Evolutionary conservation across 371 early-diverging fungal genomes (phyloP).

Genomic region (Massospora cicadina): DNA sequence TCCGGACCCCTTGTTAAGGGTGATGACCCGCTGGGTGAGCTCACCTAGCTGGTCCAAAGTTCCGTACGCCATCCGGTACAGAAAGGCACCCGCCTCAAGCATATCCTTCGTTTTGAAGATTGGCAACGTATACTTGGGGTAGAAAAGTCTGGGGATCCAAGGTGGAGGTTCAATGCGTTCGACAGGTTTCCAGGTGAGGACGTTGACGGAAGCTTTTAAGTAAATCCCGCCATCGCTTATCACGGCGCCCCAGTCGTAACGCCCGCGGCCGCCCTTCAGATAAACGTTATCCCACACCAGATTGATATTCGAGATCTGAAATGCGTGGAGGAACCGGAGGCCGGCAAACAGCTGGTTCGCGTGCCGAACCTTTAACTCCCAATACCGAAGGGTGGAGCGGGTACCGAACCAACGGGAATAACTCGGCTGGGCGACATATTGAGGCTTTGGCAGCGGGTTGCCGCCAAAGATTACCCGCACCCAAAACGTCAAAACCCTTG

Average conservation of each 20-base stretch:
- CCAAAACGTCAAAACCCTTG: too few species aligned
- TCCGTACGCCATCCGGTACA: constrained; percentile 7
- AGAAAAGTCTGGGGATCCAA: constrained; percentile 1
- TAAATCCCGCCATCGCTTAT: not conserved
- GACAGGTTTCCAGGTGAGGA: constrained; percentile 2
- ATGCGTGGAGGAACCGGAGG: not conserved
- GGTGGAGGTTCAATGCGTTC: not conserved
- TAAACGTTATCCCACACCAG: not conserved
- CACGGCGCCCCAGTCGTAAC: not conserved
- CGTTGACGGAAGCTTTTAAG: not conserved
- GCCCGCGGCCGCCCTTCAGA: not conserved
- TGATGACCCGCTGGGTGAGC: not conserved
- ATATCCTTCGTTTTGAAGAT: not conserved
- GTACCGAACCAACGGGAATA: not conserved
- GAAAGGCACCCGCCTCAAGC: not conserved
- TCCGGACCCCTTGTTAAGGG: not conserved
- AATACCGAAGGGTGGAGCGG: not conserved
- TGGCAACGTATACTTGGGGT: not conserved
- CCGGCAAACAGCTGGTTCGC: not conserved
- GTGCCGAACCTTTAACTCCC: not conserved
- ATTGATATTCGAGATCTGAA: not conserved
- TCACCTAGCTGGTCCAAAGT: not conserved
- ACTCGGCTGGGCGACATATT: not conserved
- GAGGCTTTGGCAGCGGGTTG: not conserved
- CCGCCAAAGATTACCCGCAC: not conserved